Conservation (phyloP, 2,329 filamentous ascomycete species). For the Stagonosporopsis rhizophila region DNA sequence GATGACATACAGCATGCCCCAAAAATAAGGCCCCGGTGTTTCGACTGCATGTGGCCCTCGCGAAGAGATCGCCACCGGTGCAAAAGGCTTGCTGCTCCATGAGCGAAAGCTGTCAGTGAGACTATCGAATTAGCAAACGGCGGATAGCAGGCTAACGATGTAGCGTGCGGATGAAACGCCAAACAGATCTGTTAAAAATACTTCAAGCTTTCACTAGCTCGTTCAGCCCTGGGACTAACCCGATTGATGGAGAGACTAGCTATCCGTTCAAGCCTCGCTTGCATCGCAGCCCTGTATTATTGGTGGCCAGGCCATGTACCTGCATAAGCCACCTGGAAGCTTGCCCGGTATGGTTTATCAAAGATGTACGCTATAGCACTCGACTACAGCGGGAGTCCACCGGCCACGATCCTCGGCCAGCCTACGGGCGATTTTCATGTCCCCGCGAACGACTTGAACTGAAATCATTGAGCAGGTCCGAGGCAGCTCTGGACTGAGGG, state of each 20-base stretch:
- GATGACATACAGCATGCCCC: neutral
- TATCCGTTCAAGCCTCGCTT: slow-evolving; percentile 4
- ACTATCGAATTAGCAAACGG: slow-evolving; percentile 26
- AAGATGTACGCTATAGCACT: slow-evolving; percentile 15
- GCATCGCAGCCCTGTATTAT: slow-evolving; percentile 5
- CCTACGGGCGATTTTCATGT: neutral
- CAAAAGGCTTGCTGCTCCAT: slow-evolving; percentile 4
- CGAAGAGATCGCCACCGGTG: neutral
- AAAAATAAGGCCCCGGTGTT: slow-evolving; percentile 12
- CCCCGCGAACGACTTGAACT: slow-evolving; percentile 7
- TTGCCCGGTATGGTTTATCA: slow-evolving; percentile 7
- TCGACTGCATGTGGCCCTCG: neutral
- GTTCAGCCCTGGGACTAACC: slow-evolving; percentile 16
- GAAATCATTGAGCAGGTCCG: slow-evolving; percentile 6
- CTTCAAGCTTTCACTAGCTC: slow-evolving; percentile 19
- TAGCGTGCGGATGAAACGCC: slow-evolving; percentile 16
- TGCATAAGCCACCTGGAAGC: slow-evolving; percentile 12
- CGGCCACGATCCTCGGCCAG: slow-evolving; percentile 7
- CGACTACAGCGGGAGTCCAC: slow-evolving; percentile 15
- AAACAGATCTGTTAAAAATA: slow-evolving; percentile 21
- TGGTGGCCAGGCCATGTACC: slow-evolving; percentile 12
- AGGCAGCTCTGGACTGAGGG: neutral
- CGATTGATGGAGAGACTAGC: neutral
- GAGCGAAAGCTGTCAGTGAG: slow-evolving; percentile 2
- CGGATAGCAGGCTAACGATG: slow-evolving; percentile 10